phyloP scores from a whole-genome alignment of 2,329 filamentous ascomycete species.

The Akanthomyces lecanii region DNA sequence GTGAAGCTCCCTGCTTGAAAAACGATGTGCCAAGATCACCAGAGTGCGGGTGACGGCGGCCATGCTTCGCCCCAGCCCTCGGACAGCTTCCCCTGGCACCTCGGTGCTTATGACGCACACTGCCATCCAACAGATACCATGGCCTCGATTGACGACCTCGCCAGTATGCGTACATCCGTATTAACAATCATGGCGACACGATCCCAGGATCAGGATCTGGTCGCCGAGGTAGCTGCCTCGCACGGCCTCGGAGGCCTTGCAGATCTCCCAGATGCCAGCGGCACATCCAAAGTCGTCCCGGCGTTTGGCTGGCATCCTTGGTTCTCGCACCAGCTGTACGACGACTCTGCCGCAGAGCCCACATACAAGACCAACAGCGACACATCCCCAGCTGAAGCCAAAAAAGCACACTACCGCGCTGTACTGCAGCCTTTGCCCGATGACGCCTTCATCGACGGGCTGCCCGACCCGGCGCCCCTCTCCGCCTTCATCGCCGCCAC shows the following conservation, averaged over 20 bases:
- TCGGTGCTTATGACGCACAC: conserved; percentile 72
- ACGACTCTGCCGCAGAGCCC: conserved; percentile 43
- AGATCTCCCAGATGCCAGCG: conserved; percentile 9
- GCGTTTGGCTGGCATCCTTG: conserved; percentile 88
- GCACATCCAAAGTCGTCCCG: conserved; percentile 45
- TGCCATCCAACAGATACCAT: conserved; percentile 82
- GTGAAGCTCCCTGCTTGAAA: background rate
- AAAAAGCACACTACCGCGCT: conserved; percentile 58
- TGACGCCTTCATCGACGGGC: conserved; percentile 41
- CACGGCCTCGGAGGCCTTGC: conserved; percentile 41
- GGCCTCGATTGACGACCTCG: conserved; percentile 53
- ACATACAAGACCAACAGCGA: conserved; percentile 31
- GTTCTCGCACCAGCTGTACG: conserved; percentile 75
- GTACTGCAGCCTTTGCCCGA: conserved; percentile 55
- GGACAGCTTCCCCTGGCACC: conserved; percentile 60
- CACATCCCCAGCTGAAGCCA: conserved; percentile 32
- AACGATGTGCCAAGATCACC: background rate
- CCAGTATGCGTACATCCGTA: conserved; percentile 59
- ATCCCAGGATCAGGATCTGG: conserved; percentile 69
- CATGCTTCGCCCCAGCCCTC: background rate
- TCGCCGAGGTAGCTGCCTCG: conserved; percentile 56
- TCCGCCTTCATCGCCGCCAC: conserved; percentile 56
- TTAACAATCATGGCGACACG: conserved; percentile 77
- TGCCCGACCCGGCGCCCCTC: conserved; percentile 59
- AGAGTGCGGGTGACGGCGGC: background rate